phyloP scores from a whole-genome alignment of 345 rosid genomes.

The Conringia planisiliqua region DNA sequence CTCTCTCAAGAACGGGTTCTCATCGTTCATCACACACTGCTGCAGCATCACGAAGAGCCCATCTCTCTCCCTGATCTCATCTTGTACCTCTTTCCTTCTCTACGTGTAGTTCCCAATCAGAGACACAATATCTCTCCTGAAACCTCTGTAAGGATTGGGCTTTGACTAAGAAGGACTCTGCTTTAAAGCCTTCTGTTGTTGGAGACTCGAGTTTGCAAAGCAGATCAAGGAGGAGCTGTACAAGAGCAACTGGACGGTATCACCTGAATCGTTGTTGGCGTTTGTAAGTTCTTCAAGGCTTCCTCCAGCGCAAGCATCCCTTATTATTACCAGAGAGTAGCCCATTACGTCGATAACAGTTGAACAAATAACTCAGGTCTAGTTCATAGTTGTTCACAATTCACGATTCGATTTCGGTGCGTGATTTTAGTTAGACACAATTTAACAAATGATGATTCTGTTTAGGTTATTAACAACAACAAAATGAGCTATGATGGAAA shows the following conservation, averaged over 20 bases:
- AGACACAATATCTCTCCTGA: conserved; percentile 71
- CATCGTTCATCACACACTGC: conserved; percentile 74
- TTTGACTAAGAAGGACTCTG: conserved; percentile 32
- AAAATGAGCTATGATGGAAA: too few relatives aligned
- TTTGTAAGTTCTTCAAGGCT: conserved; percentile 26
- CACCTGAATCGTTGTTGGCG: conserved; percentile 20
- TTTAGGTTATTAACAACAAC: too few relatives aligned
- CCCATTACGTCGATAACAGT: too few relatives aligned
- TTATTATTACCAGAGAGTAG: conserved; percentile 52
- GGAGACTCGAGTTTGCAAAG: conserved; percentile 76
- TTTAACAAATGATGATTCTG: too few relatives aligned
- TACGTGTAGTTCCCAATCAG: conserved; percentile 71
- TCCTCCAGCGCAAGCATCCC: conserved; percentile 58
- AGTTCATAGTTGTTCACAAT: too few relatives aligned
- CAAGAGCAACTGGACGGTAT: conserved; percentile 39
- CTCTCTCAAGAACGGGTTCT: too few relatives aligned
- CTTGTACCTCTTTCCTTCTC: conserved; percentile 61
- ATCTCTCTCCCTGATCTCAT: conserved; percentile 58
- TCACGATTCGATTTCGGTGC: too few relatives aligned
- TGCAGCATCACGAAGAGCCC: conserved; percentile 59
- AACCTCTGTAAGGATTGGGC: conserved; percentile 70
- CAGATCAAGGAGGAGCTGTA: conserved; percentile 34
- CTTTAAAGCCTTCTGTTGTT: conserved; percentile 44
- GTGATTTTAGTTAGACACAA: too few relatives aligned
- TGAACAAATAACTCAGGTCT: too few relatives aligned